Conservation (phyloP, 2,329 filamentous ascomycete genomes). For the Domatiomyces catenatus region DNA sequence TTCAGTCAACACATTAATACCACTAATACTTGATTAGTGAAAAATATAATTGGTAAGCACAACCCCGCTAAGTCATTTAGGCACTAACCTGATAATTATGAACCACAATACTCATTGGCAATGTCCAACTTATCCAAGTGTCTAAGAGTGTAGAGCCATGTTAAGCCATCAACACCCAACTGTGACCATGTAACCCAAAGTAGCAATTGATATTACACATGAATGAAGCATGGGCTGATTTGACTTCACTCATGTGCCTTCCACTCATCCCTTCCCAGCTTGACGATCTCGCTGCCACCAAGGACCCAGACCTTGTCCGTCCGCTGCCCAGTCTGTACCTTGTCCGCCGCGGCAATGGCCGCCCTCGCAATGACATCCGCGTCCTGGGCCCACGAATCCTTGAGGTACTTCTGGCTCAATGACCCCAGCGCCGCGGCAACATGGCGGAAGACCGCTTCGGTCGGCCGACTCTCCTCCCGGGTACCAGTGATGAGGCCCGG, state of each 20-base stretch:
- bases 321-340: constrained; percentile 26
- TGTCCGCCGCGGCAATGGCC: constrained; percentile 24
- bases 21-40: too few relatives aligned
- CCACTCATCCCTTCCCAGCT: constrained; percentile 19
- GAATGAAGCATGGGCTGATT: background rate
- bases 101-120: too few relatives aligned
- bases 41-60: too few relatives aligned
- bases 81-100: too few relatives aligned
- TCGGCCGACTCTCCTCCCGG: constrained; percentile 44
- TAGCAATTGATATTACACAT: background rate
- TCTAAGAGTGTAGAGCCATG: too few relatives aligned
- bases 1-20: too few relatives aligned
- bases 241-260: constrained; percentile 1
- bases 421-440: constrained; percentile 42
- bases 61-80: too few relatives aligned
- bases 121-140: too few relatives aligned
- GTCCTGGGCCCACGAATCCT: constrained; percentile 59
- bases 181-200: too few relatives aligned
- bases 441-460: constrained; percentile 42
- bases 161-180: too few relatives aligned
- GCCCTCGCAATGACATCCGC: constrained; percentile 48
- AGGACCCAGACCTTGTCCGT: constrained; percentile 28
- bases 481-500: constrained; percentile 64
- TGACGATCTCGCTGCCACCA: constrained; percentile 25
- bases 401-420: constrained; percentile 36